A percentile compares a stretch with the other conserved stretches of the same genome.
These are phyloP conservation scores for Pichia norvegensis DNA, from an alignment of 1,139 yeast genomes.

Conservation along the genomic window DNA sequence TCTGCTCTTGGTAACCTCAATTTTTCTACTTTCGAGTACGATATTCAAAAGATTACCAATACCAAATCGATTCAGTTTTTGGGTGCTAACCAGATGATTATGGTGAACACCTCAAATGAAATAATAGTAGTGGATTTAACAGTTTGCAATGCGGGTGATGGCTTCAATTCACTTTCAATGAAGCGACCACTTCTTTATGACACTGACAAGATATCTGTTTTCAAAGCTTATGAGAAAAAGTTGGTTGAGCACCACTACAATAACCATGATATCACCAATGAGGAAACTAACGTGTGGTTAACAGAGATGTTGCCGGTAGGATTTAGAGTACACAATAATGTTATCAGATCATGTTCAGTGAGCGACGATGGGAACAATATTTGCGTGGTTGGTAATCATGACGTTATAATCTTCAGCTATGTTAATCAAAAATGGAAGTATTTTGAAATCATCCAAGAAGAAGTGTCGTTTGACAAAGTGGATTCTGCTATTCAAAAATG, in stretches of 20 bases:
- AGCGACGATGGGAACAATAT: conserved; percentile 32
- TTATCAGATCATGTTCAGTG: conserved; percentile 26
- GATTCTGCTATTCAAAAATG: conserved; percentile 23
- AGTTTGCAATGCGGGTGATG: conserved; percentile 21
- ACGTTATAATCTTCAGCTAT: conserved; percentile 28
- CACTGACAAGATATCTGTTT: conserved; percentile 22
- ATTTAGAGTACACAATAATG: conserved; percentile 23
- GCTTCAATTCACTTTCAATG: conserved; percentile 21
- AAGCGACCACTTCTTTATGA: conserved; percentile 27
- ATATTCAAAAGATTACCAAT: conserved; percentile 22
- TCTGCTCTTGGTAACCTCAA: conserved; percentile 32
- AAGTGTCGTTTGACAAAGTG: conserved; percentile 22
- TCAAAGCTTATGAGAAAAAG: conserved; percentile 29
- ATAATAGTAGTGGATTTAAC: conserved; percentile 20
- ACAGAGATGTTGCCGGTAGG: conserved; percentile 23
- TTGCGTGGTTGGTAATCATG: conserved; percentile 31
- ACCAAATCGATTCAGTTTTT: conserved; percentile 20
- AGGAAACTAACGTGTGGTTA: conserved; percentile 28
- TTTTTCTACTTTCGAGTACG: conserved; percentile 32
- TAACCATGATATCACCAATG: conserved; percentile 18
- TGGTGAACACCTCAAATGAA: conserved; percentile 17
- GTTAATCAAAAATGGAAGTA: conserved; percentile 29
- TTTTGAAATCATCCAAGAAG: conserved; percentile 24
- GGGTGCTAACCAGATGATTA: conserved; percentile 17
- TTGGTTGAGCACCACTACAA: conserved; percentile 23